A percentile compares a stretch with the other conserved stretches of the same genome.
phyloP scores from a whole-genome alignment of 2,329 filamentous ascomycete genomes.

The Cladosporium oxysporum region DNA sequence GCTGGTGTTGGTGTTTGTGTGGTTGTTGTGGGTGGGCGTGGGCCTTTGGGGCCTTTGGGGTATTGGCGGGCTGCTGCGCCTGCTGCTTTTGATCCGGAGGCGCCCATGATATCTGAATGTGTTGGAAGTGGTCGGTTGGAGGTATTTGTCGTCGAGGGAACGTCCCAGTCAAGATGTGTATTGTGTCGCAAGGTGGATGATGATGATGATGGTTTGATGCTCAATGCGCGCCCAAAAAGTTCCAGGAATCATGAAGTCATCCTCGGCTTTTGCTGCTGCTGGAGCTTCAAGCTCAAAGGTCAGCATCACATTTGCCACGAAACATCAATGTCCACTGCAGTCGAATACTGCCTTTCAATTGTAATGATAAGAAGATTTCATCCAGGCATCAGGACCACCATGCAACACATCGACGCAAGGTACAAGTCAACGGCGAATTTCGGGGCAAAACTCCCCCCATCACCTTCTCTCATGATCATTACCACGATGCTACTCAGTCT shows the following conservation, averaged over 20 bases:
- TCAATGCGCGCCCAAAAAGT: conserved; percentile 15
- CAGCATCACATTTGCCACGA: neutral
- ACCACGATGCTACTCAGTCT: neutral
- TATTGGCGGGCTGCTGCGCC: conserved; percentile 57
- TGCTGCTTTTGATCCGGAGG: conserved; percentile 59
- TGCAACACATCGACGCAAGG: neutral
- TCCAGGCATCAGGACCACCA: neutral
- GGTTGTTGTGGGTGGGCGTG: conserved; percentile 31
- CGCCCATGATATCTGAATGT: conserved; percentile 50
- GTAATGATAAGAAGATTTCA: neutral
- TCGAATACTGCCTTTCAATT: neutral
- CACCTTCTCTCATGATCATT: neutral
- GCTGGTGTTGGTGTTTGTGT: conserved; percentile 25
- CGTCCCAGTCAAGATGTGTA: neutral
- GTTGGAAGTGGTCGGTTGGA: neutral
- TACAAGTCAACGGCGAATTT: neutral
- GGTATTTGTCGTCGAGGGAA: neutral
- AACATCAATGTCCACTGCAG: neutral
- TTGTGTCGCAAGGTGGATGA: neutral
- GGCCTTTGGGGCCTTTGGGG: conserved; percentile 45
- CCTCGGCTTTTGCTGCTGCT: conserved; percentile 16
- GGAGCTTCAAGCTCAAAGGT: neutral
- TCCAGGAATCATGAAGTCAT: conserved; percentile 19
- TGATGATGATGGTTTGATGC: neutral
- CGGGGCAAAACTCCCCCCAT: neutral